Conservation (phyloP, 1,284 basidiomycete genomes). For the Inonotus obliquus region DNA sequence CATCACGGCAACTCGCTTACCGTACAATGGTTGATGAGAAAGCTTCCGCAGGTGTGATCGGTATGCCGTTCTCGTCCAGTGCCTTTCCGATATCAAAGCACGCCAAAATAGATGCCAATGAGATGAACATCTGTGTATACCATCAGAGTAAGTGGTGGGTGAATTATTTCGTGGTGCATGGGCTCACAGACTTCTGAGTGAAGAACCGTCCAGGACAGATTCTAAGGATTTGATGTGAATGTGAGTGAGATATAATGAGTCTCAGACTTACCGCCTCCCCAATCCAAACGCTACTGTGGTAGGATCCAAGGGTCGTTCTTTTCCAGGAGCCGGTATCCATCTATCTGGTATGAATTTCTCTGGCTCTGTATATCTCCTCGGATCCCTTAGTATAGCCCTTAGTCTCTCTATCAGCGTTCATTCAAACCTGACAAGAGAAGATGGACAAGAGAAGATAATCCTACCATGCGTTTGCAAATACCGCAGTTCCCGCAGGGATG, state of each 20-base stretch:
- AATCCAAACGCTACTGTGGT: slow-evolving; percentile 7
- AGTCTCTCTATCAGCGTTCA: background rate
- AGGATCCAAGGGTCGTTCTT: background rate
- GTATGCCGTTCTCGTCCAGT: slow-evolving; percentile 2
- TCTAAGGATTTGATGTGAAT: too few species aligned
- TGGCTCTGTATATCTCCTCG: slow-evolving; percentile 21
- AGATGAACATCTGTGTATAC: slow-evolving; percentile 5
- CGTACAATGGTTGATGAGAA: background rate
- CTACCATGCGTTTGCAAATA: slow-evolving; percentile 19
- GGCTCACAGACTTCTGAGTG: slow-evolving; percentile 4
- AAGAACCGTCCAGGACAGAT: slow-evolving; percentile 8
- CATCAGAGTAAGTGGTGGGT: background rate
- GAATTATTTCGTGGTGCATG: background rate
- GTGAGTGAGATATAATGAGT: too few species aligned
- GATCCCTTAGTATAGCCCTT: slow-evolving; percentile 25
- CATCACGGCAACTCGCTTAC: background rate
- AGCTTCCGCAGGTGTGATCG: slow-evolving; percentile 3
- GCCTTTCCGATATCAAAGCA: slow-evolving; percentile 11
- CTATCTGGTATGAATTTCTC: slow-evolving; percentile 24
- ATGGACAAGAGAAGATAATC: background rate
- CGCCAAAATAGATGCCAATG: slow-evolving; percentile 9
- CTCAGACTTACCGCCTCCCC: background rate
- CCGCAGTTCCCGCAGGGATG: slow-evolving; percentile 20
- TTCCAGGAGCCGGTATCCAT: background rate
- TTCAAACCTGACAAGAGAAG: background rate